Conservation (phyloP, 2,329 filamentous ascomycete species). For the Samsoniella hepiali region DNA sequence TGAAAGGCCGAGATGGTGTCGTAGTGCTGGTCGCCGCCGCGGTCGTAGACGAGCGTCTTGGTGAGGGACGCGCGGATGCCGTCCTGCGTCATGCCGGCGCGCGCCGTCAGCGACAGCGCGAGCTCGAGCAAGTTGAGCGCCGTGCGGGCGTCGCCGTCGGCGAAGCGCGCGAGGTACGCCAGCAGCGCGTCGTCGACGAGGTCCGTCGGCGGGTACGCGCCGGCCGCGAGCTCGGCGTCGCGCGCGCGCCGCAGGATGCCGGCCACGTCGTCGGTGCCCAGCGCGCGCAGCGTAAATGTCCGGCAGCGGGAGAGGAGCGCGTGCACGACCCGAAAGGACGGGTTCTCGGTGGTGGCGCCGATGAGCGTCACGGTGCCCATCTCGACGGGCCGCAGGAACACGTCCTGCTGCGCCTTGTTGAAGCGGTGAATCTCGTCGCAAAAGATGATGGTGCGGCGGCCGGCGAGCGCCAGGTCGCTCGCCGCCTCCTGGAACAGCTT, state of each 20-base stretch:
- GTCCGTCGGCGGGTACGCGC: conserved; percentile 39
- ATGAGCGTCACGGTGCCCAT: conserved; percentile 86
- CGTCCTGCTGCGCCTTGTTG: conserved; percentile 88
- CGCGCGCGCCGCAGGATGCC: conserved; percentile 76
- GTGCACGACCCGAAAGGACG: conserved; percentile 86
- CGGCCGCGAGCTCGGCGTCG: conserved; percentile 48
- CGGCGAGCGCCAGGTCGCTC: conserved; percentile 75
- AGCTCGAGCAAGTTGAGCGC: conserved; percentile 90
- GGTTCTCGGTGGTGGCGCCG: conserved; percentile 95
- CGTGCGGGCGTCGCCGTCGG: conserved; percentile 89
- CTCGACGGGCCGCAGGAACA: conserved; percentile 91
- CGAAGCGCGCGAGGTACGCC: conserved; percentile 76
- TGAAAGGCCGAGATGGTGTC: conserved; percentile 97
- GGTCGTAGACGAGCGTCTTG: conserved; percentile 91
- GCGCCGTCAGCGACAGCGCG: conserved; percentile 65
- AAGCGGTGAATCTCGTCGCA: conserved; percentile 97
- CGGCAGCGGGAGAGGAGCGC: conserved; percentile 86
- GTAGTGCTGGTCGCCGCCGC: conserved; percentile 94
- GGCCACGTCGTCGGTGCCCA: conserved; percentile 68
- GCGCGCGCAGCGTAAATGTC: conserved; percentile 79
- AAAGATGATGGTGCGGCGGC: conserved; percentile 91
- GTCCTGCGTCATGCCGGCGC: conserved; percentile 64
- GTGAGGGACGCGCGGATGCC: conserved; percentile 80
- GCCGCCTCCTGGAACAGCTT: conserved; percentile 84
- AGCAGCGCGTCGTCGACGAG: conserved; percentile 77